Evolutionary conservation across 1,139 yeast species (phyloP), one percentile per base, ranked within the genome.

Genomic region (Blastobotrys petasosporus): DNA sequence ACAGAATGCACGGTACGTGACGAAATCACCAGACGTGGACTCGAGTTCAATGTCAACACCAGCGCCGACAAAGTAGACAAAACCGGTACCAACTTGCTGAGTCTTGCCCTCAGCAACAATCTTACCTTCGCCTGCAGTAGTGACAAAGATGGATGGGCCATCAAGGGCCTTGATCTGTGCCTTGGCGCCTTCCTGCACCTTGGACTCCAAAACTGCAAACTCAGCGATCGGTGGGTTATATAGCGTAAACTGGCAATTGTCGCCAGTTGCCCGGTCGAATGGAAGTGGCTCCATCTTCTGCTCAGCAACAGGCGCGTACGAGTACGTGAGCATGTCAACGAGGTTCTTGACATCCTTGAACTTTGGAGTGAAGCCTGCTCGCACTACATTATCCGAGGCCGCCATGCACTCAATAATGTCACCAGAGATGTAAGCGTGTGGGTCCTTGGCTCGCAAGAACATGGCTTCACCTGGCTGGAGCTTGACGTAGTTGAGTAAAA

Each of bases 391-490:
- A 66, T 92, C 99, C 35, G 95, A 83, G 10, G 97, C 97, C 42
- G 98, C 98, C 99, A 92, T 92, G 72, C 98, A 94, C 70, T 92
- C 99, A 60, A 92, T 90, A 57, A 92, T 92, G 65, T 92, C 97
- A 55, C 98, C 98, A 46, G 83, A 77, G 54, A 92, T 92, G 69
- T 94, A 92, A 32, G 98, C 98, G 66, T 92, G 98, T 23, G 97
- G 97, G 65, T 88, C 97, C 70, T 88, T 87, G 42, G 98, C 98
- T 64, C 86, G 87, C 64, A 92, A 74, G 64, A 90, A 92, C 82
- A 94, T 87, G 51, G 97, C 97, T 70, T 92, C 95, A 51, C 99
- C 99, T n/a, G 90, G 77, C 34, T 77, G 69, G 59, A 92, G 75
- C 51, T 69, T 70, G 57, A 92, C 90, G 64, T 90, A 95, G 73